Evolutionary conservation across 1,284 basidiomycete genomes (phyloP), one percentile per base, ranked within the genome.

Genomic region (Xanthoconium separans): DNA sequence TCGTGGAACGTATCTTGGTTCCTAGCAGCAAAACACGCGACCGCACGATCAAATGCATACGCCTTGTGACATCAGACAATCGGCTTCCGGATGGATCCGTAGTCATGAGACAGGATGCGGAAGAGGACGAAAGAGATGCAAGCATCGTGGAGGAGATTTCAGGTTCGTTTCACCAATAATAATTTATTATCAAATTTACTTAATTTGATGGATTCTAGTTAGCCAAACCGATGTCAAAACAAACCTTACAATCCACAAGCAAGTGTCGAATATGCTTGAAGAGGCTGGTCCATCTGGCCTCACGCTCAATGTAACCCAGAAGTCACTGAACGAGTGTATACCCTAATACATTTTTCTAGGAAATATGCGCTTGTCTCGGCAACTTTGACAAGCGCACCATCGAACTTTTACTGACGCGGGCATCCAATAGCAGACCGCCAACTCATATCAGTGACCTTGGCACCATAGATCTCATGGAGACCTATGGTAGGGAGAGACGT

Each of bases 361-460:
- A 91, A 65, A 72, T 93, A 30, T 83, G 83, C 36, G 58, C 64
- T 22, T 74, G 80, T 18, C 75, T 94, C 20, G 80, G 81, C 59
- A 77, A 84, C 57, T 89, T 91, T 56, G 89, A 93, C 65, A 81
- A 79, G 62, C 84, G 92, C 29, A 91, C 87, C 3, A 75, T 92
- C 47, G 91, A 93, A 64, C 77, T 88, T 15, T 72, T 91, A n/a
- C 76, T 93, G 33, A 76, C 78, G 15, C 82, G 87, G 42, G 80
- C 89, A 40, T 83, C 84, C 57, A 84, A 80, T 61, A 76, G 69
- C 54, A 73, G 75, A 8, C 87, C 85, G 18, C 88, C 89, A 3
- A 53, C 79, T 13, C 88, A 91, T 66, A 78, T 93, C 6, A 74
- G 74, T 44, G 89, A 94, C 68, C 73, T 89, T 42, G 79, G 81